Percentiles rank a stretch among this genome's conserved stretches.
These are phyloP conservation scores for Lachnellula suecica DNA, from an alignment of 2,329 filamentous ascomycete genomes.

Conservation along the genomic window DNA sequence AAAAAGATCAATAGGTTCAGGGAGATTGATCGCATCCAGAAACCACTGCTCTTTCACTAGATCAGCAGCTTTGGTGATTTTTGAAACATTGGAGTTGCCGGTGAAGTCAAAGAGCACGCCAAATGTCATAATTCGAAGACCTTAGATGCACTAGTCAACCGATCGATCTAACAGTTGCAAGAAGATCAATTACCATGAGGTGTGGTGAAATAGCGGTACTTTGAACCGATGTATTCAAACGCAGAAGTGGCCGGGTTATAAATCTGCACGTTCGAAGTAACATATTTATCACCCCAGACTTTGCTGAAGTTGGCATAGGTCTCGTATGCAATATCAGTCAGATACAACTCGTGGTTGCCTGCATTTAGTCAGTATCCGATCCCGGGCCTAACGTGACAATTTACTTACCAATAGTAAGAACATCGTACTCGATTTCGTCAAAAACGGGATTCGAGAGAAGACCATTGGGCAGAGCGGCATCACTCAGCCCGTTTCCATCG, in stretches of 20 bases:
- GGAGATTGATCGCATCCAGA: slow-evolving; percentile 67
- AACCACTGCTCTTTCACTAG: slow-evolving; percentile 86
- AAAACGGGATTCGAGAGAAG: slow-evolving; percentile 85
- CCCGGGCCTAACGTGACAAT: background rate
- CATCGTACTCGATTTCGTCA: slow-evolving; percentile 75
- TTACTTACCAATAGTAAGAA: slow-evolving; percentile 67
- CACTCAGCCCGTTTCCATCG: slow-evolving; percentile 91
- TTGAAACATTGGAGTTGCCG: slow-evolving; percentile 84
- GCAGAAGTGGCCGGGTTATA: slow-evolving; percentile 68
- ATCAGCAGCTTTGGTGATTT: slow-evolving; percentile 74
- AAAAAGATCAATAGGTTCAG: slow-evolving; percentile 76
- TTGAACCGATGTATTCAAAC: slow-evolving; percentile 71
- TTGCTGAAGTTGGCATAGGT: slow-evolving; percentile 72
- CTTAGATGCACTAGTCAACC: slow-evolving; percentile 1
- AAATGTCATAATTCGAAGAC: slow-evolving; percentile 41
- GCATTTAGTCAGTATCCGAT: background rate
- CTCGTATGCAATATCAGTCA: slow-evolving; percentile 56
- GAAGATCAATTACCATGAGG: slow-evolving; percentile 62
- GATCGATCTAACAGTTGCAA: background rate
- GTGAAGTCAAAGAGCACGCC: slow-evolving; percentile 93
- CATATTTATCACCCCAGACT: slow-evolving; percentile 69
- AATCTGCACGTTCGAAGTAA: slow-evolving; percentile 94
- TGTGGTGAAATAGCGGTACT: slow-evolving; percentile 86
- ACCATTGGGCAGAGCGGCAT: slow-evolving; percentile 84
- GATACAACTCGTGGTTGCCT: slow-evolving; percentile 90